A percentile compares a stretch with the other conserved stretches of the same genome.
These are phyloP conservation scores for Amanita exitialis DNA, from an alignment of 768 basidiomycete species.

Conservation along the genomic window DNA sequence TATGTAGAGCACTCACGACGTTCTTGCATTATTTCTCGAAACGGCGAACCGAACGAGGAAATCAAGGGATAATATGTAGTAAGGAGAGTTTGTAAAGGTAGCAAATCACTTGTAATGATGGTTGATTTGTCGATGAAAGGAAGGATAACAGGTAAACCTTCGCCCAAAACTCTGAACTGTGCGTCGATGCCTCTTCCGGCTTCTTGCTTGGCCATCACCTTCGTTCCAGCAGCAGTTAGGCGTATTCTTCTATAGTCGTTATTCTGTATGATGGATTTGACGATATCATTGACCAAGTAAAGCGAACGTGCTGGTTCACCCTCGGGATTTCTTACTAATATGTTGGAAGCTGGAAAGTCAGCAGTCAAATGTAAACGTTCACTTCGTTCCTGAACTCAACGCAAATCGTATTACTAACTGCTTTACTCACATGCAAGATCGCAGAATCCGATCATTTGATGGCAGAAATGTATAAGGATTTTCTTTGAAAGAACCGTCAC, in stretches of 20 bases:
- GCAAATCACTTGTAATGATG: slow-evolving; percentile 50
- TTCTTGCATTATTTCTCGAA: slow-evolving; percentile 40
- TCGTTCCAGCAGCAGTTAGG: slow-evolving; percentile 88
- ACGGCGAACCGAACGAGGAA: slow-evolving; percentile 49
- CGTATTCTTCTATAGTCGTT: slow-evolving; percentile 84
- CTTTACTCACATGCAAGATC: slow-evolving; percentile 57
- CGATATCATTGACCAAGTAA: slow-evolving; percentile 80
- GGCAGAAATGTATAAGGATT: slow-evolving; percentile 83
- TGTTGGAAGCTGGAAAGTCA: slow-evolving; percentile 63
- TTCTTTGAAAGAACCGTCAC: slow-evolving; percentile 60
- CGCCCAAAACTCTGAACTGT: slow-evolving; percentile 71
- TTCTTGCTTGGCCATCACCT: slow-evolving; percentile 88
- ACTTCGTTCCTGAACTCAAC: slow-evolving; percentile 25
- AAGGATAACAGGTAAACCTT: slow-evolving; percentile 78
- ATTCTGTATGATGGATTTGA: slow-evolving; percentile 66
- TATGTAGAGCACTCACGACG: slow-evolving; percentile 32
- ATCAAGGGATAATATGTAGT: slow-evolving; percentile 75
- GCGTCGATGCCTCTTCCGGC: slow-evolving; percentile 47
- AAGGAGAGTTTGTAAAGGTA: slow-evolving; percentile 56
- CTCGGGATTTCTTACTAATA: slow-evolving; percentile 81
- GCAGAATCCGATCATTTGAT: slow-evolving; percentile 58
- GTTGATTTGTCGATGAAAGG: slow-evolving; percentile 62
- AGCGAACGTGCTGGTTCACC: slow-evolving; percentile 68
- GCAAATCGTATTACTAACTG: background rate
- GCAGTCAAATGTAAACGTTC: slow-evolving; percentile 59